These are phyloP conservation scores for Claviceps sp. DNA, from an alignment of 2,329 filamentous ascomycete species.

Conservation along the genomic window DNA sequence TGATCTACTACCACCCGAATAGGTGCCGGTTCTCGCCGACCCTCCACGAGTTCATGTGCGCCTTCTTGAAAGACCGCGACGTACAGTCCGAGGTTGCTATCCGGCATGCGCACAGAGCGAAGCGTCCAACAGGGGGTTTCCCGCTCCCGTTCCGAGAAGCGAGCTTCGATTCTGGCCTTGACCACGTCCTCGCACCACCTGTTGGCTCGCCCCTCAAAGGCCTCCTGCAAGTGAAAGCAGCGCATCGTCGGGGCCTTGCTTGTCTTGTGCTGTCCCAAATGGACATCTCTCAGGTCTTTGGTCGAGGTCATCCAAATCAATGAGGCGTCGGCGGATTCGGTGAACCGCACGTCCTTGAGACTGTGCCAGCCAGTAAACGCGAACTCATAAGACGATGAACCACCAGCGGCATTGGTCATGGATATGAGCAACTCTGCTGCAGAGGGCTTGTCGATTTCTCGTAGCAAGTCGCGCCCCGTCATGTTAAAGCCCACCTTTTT, in stretches of 20 bases:
- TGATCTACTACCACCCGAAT: conserved; percentile 64
- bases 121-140: conserved; percentile 73
- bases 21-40: conserved; percentile 52
- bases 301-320: conserved; percentile 56
- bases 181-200: conserved; percentile 75
- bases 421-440: conserved; percentile 48
- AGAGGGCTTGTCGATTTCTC: conserved; percentile 74
- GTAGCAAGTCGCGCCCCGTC: conserved; percentile 63
- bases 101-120: conserved; percentile 51
- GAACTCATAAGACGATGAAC: conserved; percentile 53
- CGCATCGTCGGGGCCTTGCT: conserved; percentile 43
- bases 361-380: conserved; percentile 61
- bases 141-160: conserved; percentile 72
- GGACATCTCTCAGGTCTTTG: conserved; percentile 43
- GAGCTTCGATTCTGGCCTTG: conserved; percentile 73
- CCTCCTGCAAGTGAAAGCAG: conserved; percentile 58
- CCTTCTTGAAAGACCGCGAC: conserved; percentile 63
- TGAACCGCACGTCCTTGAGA: conserved; percentile 58
- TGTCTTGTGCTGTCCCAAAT: conserved; percentile 26
- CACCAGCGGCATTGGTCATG: conserved; percentile 49
- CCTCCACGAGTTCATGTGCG: conserved; percentile 46
- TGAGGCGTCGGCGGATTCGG: conserved; percentile 51
- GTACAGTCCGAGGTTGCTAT: conserved; percentile 44
- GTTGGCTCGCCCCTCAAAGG: conserved; percentile 63
- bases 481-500: conserved; percentile 52